Conservation (phyloP, 768 basidiomycete species). For the Agrocybe pediades region DNA sequence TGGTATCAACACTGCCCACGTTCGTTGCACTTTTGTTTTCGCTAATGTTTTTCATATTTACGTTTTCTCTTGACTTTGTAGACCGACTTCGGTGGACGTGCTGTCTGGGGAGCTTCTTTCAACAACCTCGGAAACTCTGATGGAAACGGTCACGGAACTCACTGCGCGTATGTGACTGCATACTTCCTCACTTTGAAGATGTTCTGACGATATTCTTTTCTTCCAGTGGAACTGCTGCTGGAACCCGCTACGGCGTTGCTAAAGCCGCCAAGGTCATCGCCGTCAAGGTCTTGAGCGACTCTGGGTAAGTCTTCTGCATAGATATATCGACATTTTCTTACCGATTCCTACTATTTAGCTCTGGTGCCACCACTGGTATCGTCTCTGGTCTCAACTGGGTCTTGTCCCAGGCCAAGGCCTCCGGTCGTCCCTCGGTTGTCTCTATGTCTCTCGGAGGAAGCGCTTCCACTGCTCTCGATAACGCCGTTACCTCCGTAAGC, state of each 20-base stretch:
- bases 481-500: slow-evolving; percentile 29
- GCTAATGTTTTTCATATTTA: not conserved
- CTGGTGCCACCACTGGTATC: slow-evolving; percentile 23
- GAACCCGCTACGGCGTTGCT: slow-evolving; percentile 35
- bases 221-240: slow-evolving; percentile 34
- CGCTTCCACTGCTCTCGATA: slow-evolving; percentile 28
- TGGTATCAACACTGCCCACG: slow-evolving; percentile 13
- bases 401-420: slow-evolving; percentile 11
- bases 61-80: slow-evolving; percentile 9
- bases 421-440: slow-evolving; percentile 32
- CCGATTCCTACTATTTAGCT: not conserved
- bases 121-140: slow-evolving; percentile 28
- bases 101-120: slow-evolving; percentile 40
- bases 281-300: slow-evolving; percentile 42
- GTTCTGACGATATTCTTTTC: not conserved
- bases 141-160: slow-evolving; percentile 46
- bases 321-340: not conserved
- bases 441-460: slow-evolving; percentile 38
- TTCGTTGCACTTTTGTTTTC: not conserved
- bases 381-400: slow-evolving; percentile 37
- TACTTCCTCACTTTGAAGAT: not conserved
- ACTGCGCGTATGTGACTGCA: slow-evolving; percentile 30
- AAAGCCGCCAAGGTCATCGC: slow-evolving; percentile 36
- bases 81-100: slow-evolving; percentile 43
- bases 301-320: slow-evolving; percentile 23